A percentile compares a stretch with the other conserved stretches of the same genome.
Conservation (phyloP, 306 rosid species). For the Cicer yamashitae region DNA sequence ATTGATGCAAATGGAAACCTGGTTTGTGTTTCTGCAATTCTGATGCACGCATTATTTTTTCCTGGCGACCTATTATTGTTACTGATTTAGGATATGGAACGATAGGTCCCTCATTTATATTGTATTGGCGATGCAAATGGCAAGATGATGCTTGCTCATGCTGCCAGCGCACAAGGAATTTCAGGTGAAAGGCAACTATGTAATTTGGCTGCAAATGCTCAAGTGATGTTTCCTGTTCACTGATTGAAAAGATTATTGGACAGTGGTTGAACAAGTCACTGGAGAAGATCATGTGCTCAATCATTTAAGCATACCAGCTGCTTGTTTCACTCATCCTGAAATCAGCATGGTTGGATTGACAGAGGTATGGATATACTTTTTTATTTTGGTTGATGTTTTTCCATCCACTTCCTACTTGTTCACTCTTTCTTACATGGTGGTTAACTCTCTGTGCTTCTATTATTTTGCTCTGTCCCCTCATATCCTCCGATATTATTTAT, state of each 20-base stretch:
- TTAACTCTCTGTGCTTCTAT: slow-evolving; percentile 1
- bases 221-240: slow-evolving; percentile 9
- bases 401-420: slow-evolving; percentile 26
- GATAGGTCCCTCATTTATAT: slow-evolving; percentile 82
- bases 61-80: slow-evolving; percentile 29
- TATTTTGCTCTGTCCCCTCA: slow-evolving; percentile 4
- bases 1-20: slow-evolving; percentile 80
- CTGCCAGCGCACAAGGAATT: slow-evolving; percentile 98
- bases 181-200: slow-evolving; percentile 58
- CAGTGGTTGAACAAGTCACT: slow-evolving; percentile 96
- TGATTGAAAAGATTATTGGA: slow-evolving; percentile 26
- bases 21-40: slow-evolving; percentile 55
- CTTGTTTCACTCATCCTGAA: slow-evolving; percentile 97
- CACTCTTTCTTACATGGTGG: background rate
- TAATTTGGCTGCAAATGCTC: slow-evolving; percentile 27
- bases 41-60: slow-evolving; percentile 11
- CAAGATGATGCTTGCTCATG: slow-evolving; percentile 99
- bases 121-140: slow-evolving; percentile 99
- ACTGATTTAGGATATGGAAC: slow-evolving; percentile 46
- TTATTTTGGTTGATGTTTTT: slow-evolving; percentile 20
- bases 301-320: slow-evolving; percentile 94
- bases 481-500: slow-evolving; percentile 15
- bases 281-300: slow-evolving; percentile 93
- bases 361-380: slow-evolving; percentile 55
- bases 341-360: slow-evolving; percentile 97